phyloP scores from a whole-genome alignment of 805 yeast genomes.

The Candida krabiensis region DNA sequence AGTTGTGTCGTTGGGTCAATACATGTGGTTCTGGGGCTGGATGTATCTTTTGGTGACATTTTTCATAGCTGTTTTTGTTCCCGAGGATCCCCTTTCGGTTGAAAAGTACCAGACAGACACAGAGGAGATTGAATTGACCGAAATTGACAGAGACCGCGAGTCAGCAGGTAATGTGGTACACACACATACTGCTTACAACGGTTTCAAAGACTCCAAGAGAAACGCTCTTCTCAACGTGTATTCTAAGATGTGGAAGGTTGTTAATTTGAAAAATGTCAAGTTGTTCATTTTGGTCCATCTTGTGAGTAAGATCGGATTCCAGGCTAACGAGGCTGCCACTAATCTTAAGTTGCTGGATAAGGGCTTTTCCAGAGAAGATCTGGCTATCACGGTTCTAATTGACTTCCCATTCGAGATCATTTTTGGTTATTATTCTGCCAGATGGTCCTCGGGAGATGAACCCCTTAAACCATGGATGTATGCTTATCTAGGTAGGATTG shows the following conservation, averaged over 20 bases:
- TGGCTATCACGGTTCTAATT: conserved; percentile 87
- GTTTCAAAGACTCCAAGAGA: conserved; percentile 10
- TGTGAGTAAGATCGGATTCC: conserved; percentile 86
- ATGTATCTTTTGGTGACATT: conserved; percentile 67
- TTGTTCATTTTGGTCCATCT: conserved; percentile 72
- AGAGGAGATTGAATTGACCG: conserved; percentile 25
- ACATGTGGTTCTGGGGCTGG: conserved; percentile 77
- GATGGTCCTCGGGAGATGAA: conserved; percentile 81
- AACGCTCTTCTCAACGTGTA: conserved; percentile 55
- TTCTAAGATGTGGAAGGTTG: conserved; percentile 63
- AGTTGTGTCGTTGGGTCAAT: conserved; percentile 67
- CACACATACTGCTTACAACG: conserved; percentile 27
- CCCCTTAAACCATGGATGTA: conserved; percentile 87
- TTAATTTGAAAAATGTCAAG: conserved; percentile 69
- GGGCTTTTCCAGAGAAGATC: conserved; percentile 90
- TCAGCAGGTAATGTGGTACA: conserved; percentile 14
- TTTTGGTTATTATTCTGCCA: conserved; percentile 93
- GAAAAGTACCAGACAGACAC: conserved; percentile 4
- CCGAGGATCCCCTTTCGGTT: conserved; percentile 68
- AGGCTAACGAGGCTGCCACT: conserved; percentile 94
- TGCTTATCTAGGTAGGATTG: conserved; percentile 80
- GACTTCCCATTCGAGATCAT: conserved; percentile 96
- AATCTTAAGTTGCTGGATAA: conserved; percentile 86
- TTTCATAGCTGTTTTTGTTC: conserved; percentile 54
- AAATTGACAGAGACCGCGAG: conserved; percentile 19